These are phyloP conservation scores for Volvox reticuliferus DNA, from an alignment of 139 green algal species.

Conservation along the genomic window DNA sequence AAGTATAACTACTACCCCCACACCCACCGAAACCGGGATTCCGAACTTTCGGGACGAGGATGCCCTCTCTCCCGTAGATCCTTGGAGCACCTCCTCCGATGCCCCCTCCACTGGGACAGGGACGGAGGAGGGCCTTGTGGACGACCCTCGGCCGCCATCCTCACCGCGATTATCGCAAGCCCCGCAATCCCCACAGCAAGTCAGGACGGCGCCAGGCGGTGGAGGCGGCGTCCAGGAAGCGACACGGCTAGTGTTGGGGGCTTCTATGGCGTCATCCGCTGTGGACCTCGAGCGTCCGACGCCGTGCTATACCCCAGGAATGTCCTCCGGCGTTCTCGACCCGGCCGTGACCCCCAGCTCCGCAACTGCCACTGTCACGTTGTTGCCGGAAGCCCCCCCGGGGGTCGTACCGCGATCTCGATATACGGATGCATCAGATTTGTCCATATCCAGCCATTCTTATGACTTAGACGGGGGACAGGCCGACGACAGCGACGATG, in stretches of 20 bases:
- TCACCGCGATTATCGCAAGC: too few species aligned
- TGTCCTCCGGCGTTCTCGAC: conserved; percentile 1
- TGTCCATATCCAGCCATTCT: conserved; percentile 25
- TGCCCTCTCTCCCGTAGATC: too few species aligned
- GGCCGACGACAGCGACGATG: conserved; percentile 8
- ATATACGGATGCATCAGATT: conserved; percentile 28
- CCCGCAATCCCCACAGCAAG: too few species aligned
- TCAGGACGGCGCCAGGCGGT: neutral
- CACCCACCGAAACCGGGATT: too few species aligned
- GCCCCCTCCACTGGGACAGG: too few species aligned
- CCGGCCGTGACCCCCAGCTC: conserved; percentile 25
- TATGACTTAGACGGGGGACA: neutral
- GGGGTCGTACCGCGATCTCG: neutral
- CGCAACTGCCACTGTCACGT: conserved; percentile 6
- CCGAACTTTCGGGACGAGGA: too few species aligned
- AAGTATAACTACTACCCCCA: too few species aligned
- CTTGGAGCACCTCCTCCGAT: too few species aligned
- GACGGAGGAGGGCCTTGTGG: too few species aligned
- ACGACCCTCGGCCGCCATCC: too few species aligned
- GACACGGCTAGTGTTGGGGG: conserved; percentile 8
- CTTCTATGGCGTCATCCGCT: neutral
- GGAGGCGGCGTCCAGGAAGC: neutral
- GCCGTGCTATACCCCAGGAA: neutral
- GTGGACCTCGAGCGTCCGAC: neutral
- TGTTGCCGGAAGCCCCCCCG: neutral